Evolutionary conservation across 805 yeast genomes (phyloP).

Genomic region (Yarrowia bubula): DNA sequence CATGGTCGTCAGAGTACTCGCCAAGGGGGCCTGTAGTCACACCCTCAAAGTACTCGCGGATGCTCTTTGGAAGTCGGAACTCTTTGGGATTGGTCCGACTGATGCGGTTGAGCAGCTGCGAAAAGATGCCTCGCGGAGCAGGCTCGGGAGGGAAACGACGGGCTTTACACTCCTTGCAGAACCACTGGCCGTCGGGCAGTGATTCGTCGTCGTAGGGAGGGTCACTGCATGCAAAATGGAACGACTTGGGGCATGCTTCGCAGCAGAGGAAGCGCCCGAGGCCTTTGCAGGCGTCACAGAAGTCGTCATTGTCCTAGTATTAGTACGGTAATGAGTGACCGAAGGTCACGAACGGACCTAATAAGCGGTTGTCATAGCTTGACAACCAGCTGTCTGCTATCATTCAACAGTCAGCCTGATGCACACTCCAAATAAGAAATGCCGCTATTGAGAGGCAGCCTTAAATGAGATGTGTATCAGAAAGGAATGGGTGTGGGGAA

Average conservation of each 20-base stretch:
- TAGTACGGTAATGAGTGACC: background rate
- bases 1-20: conserved; percentile 66
- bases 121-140: conserved; percentile 46
- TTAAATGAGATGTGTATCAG: too few relatives aligned
- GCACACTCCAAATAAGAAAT: too few relatives aligned
- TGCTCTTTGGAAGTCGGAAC: conserved; percentile 61
- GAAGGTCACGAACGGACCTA: too few relatives aligned
- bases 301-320: conserved; percentile 69
- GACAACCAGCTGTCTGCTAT: too few relatives aligned
- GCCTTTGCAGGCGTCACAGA: conserved; percentile 86
- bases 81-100: conserved; percentile 64
- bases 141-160: conserved; percentile 43
- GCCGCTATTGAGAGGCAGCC: too few relatives aligned
- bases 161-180: conserved; percentile 70
- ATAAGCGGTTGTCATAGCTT: too few relatives aligned
- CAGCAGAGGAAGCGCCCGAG: conserved; percentile 90
- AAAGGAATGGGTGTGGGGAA: too few relatives aligned
- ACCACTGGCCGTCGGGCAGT: conserved; percentile 89
- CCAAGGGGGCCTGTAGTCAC: conserved; percentile 67
- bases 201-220: conserved; percentile 78
- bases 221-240: conserved; percentile 86
- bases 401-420: too few relatives aligned
- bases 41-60: conserved; percentile 71
- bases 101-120: conserved; percentile 57
- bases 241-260: conserved; percentile 87